These are phyloP conservation scores for Cornus suecica DNA, from an alignment of 148 eudicot genomes.

Conservation along the genomic window DNA sequence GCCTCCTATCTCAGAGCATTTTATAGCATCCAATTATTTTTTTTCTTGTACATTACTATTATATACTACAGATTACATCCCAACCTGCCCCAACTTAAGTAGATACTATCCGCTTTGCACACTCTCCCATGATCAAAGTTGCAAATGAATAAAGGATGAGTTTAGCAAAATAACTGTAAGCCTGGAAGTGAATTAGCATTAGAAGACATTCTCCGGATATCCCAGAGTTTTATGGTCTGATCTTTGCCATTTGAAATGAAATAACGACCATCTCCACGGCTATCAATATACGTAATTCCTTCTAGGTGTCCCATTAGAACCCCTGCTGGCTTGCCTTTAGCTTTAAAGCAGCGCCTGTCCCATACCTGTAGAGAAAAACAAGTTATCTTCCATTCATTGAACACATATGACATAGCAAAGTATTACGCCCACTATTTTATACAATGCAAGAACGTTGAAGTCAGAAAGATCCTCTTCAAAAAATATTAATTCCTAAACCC, in stretches of 20 bases:
- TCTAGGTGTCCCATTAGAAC: conserved; percentile 64
- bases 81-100: too few species aligned
- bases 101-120: too few species aligned
- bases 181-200: conserved; percentile 14
- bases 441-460: background rate
- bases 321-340: conserved; percentile 57
- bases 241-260: conserved; percentile 83
- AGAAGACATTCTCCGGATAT: conserved; percentile 64
- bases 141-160: background rate
- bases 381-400: background rate
- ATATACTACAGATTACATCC: background rate
- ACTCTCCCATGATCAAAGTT: background rate
- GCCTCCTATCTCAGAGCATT: too few species aligned
- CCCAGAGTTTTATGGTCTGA: conserved; percentile 74
- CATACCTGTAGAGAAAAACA: conserved; percentile 45
- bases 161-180: background rate
- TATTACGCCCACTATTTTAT: background rate
- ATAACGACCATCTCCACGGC: conserved; percentile 75
- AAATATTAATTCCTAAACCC: too few species aligned
- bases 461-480: background rate
- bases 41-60: background rate
- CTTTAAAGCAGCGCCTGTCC: conserved; percentile 71
- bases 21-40: background rate
- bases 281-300: conserved; percentile 69
- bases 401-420: background rate